Base-by-base conservation (phyloP, 768 basidiomycete species). In the Lentinula detonsa region DNA sequence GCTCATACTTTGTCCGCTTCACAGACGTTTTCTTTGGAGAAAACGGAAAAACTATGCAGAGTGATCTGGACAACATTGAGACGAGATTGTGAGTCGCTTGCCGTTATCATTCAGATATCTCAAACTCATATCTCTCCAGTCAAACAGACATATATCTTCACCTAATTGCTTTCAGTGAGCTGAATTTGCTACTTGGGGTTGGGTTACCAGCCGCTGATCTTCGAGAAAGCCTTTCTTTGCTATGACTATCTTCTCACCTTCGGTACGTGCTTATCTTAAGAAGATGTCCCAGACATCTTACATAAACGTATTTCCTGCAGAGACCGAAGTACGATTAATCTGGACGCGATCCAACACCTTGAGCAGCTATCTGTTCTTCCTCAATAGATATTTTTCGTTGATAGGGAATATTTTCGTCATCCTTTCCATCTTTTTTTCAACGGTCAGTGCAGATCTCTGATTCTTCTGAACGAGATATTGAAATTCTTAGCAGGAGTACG, bases 341-440 rank as follows among this genome's bases (percentile, higher is more conserved):
- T 85, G 83, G 83, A 68, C 69, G 57, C 71, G 73, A 49, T 75
- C 74, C 1, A 76, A 75, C 57, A 71, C 69, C 1, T 54, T 63
- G 8, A 76, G 78, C 57, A 71, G 78, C 2, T 73, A 74, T 35
- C 73, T 77, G 65, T 84, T 84, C 67, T 76, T 80, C 53, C 51
- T 80, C 37, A 81, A 82, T 62, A 78, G 83, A 5, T 85, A 85
- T 59, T 63, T 79, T 34, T 73, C 78, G 2, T 72, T 81, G 53
- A 67, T 79, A 46, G 77, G 75, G 34, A 75, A 75, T 52, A 65
- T 76, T 13, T 65, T 63, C 7, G 70, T 74, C n/a, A 64, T 68
- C 2, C 60, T 72, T 15, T 64, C 76, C 37, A 70, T 64, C 3
- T 74, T 75, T 62, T 64, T 67, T 45, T 66, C 65, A 33, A 48